These are phyloP conservation scores for Annulohypoxylon bovei DNA, from an alignment of 495 filamentous ascomycete genomes.

Conservation along the genomic window DNA sequence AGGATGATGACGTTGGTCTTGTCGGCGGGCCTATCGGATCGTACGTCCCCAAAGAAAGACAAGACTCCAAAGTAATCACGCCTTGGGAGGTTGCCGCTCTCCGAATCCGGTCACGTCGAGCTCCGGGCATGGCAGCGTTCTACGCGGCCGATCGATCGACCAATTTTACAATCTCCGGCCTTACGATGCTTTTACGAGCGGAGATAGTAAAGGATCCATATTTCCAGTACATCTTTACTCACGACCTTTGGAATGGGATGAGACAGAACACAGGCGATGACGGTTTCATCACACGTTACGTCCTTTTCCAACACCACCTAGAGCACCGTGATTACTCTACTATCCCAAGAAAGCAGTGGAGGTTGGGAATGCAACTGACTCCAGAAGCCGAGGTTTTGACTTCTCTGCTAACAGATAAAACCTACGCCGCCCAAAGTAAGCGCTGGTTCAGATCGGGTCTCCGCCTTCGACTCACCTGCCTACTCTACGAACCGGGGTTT, in stretches of 20 bases:
- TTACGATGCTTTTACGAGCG: constrained; percentile 35
- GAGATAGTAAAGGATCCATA: constrained; percentile 25
- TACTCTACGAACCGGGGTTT: constrained; percentile 34
- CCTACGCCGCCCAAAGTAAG: constrained; percentile 30
- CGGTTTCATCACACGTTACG: constrained; percentile 36
- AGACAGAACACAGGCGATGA: constrained; percentile 36
- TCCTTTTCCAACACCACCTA: constrained; percentile 37
- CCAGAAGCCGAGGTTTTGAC: constrained; percentile 31
- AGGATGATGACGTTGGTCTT: constrained; percentile 20
- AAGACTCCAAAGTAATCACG: constrained; percentile 20
- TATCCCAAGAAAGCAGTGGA: constrained; percentile 12
- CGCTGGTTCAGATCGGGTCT: constrained; percentile 35
- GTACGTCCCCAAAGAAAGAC: constrained; percentile 23
- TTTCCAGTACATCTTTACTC: constrained; percentile 32
- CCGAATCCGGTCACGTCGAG: constrained; percentile 24
- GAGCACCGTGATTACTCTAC: background rate
- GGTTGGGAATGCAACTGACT: constrained; percentile 38
- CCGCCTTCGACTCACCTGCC: constrained; percentile 28
- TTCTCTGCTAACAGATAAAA: constrained; percentile 5
- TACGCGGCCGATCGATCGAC: constrained; percentile 34
- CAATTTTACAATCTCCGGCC: constrained; percentile 40
- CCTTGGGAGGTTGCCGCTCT: constrained; percentile 38
- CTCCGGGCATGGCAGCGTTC: constrained; percentile 28
- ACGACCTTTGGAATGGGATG: constrained; percentile 25
- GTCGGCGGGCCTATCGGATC: constrained; percentile 38